These are phyloP conservation scores for Diplodia intermedia DNA, from an alignment of 2,329 filamentous ascomycete genomes.

Conservation along the genomic window DNA sequence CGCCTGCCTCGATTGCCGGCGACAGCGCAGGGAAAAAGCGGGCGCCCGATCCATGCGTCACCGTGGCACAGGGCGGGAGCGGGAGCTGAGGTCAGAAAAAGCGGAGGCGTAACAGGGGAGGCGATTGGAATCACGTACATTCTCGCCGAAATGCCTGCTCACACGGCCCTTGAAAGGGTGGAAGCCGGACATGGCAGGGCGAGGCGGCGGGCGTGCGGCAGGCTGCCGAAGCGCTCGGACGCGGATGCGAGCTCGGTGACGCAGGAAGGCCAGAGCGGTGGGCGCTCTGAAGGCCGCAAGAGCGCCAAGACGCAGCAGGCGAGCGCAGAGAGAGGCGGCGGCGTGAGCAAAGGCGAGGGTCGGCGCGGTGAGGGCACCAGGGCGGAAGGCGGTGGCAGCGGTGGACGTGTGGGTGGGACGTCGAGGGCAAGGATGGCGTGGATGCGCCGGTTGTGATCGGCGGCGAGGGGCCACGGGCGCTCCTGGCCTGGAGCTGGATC, in stretches of 20 bases:
- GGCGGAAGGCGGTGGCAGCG: slow-evolving; percentile 11
- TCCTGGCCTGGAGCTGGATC: too few species aligned
- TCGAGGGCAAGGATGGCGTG: slow-evolving; percentile 24
- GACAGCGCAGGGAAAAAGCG: slow-evolving; percentile 1
- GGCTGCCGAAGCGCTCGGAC: slow-evolving; percentile 11
- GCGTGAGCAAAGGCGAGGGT: neutral
- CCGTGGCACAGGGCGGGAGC: slow-evolving; percentile 3
- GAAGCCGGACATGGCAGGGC: slow-evolving; percentile 43
- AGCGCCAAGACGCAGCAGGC: neutral
- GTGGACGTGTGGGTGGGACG: slow-evolving; percentile 15
- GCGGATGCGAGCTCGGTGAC: slow-evolving; percentile 2
- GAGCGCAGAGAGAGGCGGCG: neutral
- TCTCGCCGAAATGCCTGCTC: slow-evolving; percentile 59
- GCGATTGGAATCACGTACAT: slow-evolving; percentile 45
- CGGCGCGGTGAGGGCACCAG: slow-evolving; percentile 5
- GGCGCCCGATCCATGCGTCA: slow-evolving; percentile 5
- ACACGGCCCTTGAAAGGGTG: slow-evolving; percentile 62
- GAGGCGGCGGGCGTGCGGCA: neutral
- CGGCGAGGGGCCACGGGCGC: slow-evolving; percentile 26
- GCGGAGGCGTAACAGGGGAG: slow-evolving; percentile 34
- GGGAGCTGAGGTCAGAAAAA: slow-evolving; percentile 32
- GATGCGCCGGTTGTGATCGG: slow-evolving; percentile 28
- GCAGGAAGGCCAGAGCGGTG: neutral
- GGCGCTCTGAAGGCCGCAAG: neutral
- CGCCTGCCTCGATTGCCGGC: neutral